Base-by-base conservation (phyloP, 2,329 filamentous ascomycete species). In the Zarea fungicola region DNA sequence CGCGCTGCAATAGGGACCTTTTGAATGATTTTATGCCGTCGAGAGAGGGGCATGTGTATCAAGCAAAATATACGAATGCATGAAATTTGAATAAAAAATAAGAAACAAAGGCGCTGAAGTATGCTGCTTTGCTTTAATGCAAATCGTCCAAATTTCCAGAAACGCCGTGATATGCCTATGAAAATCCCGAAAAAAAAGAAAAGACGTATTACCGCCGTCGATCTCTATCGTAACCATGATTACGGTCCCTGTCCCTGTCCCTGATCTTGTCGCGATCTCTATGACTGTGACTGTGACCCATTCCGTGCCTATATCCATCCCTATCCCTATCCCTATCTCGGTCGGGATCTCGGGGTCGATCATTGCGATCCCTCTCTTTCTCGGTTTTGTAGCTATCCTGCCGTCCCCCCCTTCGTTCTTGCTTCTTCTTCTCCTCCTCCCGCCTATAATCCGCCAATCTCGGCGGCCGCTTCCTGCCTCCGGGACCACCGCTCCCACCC, bases 371-470 rank as follows among this genome's bases (percentile, higher is more conserved):
- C 18, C 68, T 60, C 9, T 75, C 72, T 19, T 70, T 61, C 52
- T 76, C 72, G 19, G 65, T 62, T 56, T 76, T 77, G 54, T 78
- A 76, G 55, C 69, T 70, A 39, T 72, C 67, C 25, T 73, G 69
- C 5, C 66, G 55, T 39, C 67, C 62, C 18, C 75, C 71, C 52
- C 70, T 75, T 40, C 69, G 65, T 52, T 68, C 69, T 50, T 75
- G 72, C 53, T 70, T 75, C 41, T 69, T 65, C 52, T 68, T 70
- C 29, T 65, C 69, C 55, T 71, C 66, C 49, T 70, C 72, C 5
- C 64, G 65, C 22, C 67, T 65, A 51, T 80, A 80, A 42, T 80
- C 76, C 21, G 75, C 68, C 11, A 81, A 60, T 35, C 73, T 67
- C 11, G 73, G 73, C 9, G 71, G 65, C 42, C 66, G 61, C 18